phyloP scores from a whole-genome alignment of 2,329 filamentous ascomycete species.

The Aspergillus ochraceus region DNA sequence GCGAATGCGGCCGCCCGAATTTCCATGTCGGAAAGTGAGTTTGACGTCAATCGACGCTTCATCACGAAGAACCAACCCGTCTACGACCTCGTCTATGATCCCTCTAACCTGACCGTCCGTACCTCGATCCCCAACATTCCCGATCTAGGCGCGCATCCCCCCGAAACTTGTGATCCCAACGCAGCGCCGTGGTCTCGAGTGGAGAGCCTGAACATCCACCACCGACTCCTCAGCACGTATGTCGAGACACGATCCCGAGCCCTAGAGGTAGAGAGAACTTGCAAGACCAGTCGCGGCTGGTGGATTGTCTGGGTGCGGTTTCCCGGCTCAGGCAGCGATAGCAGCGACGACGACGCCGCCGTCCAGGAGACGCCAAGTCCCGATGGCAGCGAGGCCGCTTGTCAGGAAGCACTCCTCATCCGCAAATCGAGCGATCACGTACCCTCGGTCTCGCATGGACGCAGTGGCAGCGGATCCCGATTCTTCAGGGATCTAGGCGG shows the following conservation, averaged over 20 bases:
- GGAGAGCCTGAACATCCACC: slow-evolving; percentile 63
- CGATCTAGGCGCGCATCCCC: slow-evolving; percentile 45
- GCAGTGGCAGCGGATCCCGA: slow-evolving; percentile 32
- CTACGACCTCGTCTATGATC: slow-evolving; percentile 63
- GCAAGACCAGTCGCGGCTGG: slow-evolving; percentile 65
- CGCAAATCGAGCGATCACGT: slow-evolving; percentile 46
- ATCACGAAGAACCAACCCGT: slow-evolving; percentile 45
- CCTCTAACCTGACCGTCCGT: slow-evolving; percentile 57
- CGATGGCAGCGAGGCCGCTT: slow-evolving; percentile 4
- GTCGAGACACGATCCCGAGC: slow-evolving; percentile 48
- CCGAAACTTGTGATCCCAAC: slow-evolving; percentile 12
- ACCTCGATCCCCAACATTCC: slow-evolving; percentile 66
- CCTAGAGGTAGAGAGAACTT: slow-evolving; percentile 59
- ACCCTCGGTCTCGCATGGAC: slow-evolving; percentile 28
- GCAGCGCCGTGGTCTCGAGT: slow-evolving; percentile 50
- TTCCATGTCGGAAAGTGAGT: slow-evolving; percentile 29
- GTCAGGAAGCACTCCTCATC: slow-evolving; percentile 48
- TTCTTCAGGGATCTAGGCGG: slow-evolving; percentile 45
- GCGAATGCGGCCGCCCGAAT: slow-evolving; percentile 41
- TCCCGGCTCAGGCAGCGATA: slow-evolving; percentile 20
- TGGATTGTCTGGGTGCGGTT: slow-evolving; percentile 67
- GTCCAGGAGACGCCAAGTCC: not conserved
- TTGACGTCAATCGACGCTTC: slow-evolving; percentile 33
- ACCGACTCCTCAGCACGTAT: slow-evolving; percentile 59
- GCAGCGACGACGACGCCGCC: slow-evolving; percentile 10